These are phyloP conservation scores for Calonectria crousiana DNA, from an alignment of 2,329 filamentous ascomycete species.

Conservation along the genomic window DNA sequence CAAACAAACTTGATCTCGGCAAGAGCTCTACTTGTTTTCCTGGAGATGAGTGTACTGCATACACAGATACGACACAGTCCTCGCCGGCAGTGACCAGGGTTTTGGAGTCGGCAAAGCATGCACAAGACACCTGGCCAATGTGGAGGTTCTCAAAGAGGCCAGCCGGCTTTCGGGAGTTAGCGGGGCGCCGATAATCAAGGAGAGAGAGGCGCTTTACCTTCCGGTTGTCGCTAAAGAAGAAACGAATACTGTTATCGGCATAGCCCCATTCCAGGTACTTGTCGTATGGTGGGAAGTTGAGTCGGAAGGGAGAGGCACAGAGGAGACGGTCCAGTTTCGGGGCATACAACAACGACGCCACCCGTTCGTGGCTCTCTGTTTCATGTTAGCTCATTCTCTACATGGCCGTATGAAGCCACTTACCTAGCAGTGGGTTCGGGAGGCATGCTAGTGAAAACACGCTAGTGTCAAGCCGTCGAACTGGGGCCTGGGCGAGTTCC, in stretches of 20 bases:
- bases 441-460: constrained; percentile 82
- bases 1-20: constrained; percentile 85
- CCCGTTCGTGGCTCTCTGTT: constrained; percentile 78
- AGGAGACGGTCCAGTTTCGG: constrained; percentile 85
- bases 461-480: constrained; percentile 80
- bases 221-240: constrained; percentile 86
- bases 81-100: constrained; percentile 92
- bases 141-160: constrained; percentile 96
- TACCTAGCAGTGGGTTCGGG: constrained; percentile 81
- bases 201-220: constrained; percentile 62
- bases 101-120: constrained; percentile 88
- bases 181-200: constrained; percentile 14
- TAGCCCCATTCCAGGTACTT: constrained; percentile 98
- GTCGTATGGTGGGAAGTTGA: constrained; percentile 93
- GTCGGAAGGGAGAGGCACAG: constrained; percentile 84
- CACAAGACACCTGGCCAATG: constrained; percentile 86
- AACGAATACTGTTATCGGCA: constrained; percentile 90
- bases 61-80: constrained; percentile 91
- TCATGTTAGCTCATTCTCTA: neutral
- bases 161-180: constrained; percentile 65
- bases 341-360: constrained; percentile 83
- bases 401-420: constrained; percentile 25
- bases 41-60: constrained; percentile 74
- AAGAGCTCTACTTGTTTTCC: constrained; percentile 82
- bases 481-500: constrained; percentile 74